phyloP scores from a whole-genome alignment of 345 rosid species.

The Noccaea caerulescens region DNA sequence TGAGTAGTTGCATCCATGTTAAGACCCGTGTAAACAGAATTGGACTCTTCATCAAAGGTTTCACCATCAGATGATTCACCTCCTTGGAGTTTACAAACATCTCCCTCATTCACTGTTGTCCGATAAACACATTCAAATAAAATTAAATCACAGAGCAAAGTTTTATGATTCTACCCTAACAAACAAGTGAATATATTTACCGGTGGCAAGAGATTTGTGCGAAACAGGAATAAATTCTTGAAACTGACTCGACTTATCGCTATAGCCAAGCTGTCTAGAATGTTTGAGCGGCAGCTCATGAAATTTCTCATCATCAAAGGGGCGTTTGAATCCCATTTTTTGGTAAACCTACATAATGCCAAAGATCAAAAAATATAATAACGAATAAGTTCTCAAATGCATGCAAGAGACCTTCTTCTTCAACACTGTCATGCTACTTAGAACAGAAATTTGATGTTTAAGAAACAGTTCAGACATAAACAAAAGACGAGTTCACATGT shows the following conservation, averaged over 20 bases:
- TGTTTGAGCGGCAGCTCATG: conserved; percentile 54
- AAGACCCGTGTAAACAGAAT: conserved; percentile 33
- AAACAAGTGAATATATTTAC: conserved; percentile 39
- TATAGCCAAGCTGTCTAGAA: conserved; percentile 46
- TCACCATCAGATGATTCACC: conserved; percentile 43
- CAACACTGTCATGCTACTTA: background rate
- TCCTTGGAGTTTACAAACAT: conserved; percentile 36
- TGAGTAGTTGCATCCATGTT: conserved; percentile 37
- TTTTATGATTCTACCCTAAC: background rate
- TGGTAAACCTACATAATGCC: conserved; percentile 31
- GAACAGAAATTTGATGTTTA: background rate
- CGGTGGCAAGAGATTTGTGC: conserved; percentile 34
- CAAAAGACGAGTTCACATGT: background rate
- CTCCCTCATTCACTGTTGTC: conserved; percentile 43
- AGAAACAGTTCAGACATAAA: background rate
- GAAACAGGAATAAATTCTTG: conserved; percentile 41
- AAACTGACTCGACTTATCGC: conserved; percentile 43
- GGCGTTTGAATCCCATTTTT: conserved; percentile 60
- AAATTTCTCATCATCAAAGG: conserved; percentile 53
- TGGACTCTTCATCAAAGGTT: conserved; percentile 39
- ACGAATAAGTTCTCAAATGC: conserved; percentile 8
- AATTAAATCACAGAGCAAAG: conserved; percentile 6
- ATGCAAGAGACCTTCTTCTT: conserved; percentile 6
- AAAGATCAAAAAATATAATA: background rate
- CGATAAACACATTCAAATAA: conserved; percentile 30